phyloP scores from a whole-genome alignment of 768 basidiomycete species.

The Lyophyllum semitale region DNA sequence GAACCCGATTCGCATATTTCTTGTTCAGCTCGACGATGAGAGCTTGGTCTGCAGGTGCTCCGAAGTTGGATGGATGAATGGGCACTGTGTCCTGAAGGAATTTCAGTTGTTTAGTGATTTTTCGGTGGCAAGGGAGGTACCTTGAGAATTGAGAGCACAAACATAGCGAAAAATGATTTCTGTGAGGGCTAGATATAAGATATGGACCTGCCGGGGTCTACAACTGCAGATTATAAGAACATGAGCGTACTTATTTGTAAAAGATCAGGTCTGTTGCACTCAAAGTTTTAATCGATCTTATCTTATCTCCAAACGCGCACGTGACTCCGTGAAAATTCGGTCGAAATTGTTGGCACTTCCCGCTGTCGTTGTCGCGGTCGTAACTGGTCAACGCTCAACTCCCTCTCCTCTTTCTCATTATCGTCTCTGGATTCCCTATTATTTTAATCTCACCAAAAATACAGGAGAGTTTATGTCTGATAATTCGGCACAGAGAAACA shows the following conservation, averaged over 20 bases:
- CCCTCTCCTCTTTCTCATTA: neutral
- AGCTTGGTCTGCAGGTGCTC: slow-evolving; percentile 72
- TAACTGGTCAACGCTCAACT: neutral
- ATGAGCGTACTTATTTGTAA: slow-evolving; percentile 1
- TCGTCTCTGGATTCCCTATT: neutral
- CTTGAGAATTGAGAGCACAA: slow-evolving; percentile 49
- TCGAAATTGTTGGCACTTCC: slow-evolving; percentile 5
- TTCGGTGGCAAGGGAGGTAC: slow-evolving; percentile 11
- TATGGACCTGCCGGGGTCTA: slow-evolving; percentile 1
- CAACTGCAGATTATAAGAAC: slow-evolving; percentile 9
- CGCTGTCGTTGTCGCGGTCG: neutral
- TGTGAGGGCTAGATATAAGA: neutral
- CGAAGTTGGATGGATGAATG: slow-evolving; percentile 87
- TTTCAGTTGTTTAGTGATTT: neutral
- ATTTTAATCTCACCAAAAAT: neutral
- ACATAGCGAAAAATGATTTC: slow-evolving; percentile 32
- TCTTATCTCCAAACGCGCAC: slow-evolving; percentile 17
- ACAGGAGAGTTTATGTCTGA: slow-evolving; percentile 19
- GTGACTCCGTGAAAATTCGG: slow-evolving; percentile 15
- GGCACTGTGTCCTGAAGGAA: slow-evolving; percentile 80
- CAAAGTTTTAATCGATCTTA: slow-evolving; percentile 9
- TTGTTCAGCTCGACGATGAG: slow-evolving; percentile 88
- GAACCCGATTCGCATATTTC: slow-evolving; percentile 90
- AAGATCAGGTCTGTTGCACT: neutral
- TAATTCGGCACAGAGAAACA: slow-evolving; percentile 32